Evolutionary conservation across 2,329 filamentous ascomycete genomes (phyloP).

Genomic region (Gnomoniopsis smithogilvyi): DNA sequence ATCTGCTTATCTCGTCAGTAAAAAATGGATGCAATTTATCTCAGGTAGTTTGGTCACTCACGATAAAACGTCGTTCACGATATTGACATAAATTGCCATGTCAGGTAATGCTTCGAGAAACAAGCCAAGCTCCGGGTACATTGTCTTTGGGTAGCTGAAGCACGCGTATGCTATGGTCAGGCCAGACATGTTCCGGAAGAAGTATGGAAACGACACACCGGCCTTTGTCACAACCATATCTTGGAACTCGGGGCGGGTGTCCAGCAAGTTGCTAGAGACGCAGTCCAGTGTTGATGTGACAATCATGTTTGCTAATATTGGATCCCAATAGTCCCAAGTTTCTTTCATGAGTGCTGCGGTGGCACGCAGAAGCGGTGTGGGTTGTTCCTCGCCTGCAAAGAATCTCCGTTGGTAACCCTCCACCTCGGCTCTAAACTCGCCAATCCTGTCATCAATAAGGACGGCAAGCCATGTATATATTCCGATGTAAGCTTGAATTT

Average conservation of each 20-base stretch:
- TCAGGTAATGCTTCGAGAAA: neutral
- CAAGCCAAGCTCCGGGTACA: neutral
- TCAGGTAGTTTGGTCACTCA: neutral
- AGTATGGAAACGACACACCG: neutral
- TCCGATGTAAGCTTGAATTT: neutral
- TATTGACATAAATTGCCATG: neutral
- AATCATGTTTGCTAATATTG: neutral
- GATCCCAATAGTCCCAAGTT: constrained; percentile 1
- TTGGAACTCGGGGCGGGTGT: neutral
- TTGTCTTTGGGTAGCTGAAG: neutral
- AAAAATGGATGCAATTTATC: neutral
- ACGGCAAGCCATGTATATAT: constrained; percentile 1
- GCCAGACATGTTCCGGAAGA: neutral
- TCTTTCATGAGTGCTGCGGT: neutral
- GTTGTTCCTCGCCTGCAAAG: neutral
- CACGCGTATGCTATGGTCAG: neutral
- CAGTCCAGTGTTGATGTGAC: neutral
- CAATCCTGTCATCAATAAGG: neutral
- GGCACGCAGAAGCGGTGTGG: neutral
- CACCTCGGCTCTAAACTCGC: neutral
- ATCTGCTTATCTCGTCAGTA: neutral
- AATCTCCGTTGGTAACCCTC: constrained; percentile 1
- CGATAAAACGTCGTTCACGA: constrained; percentile 1
- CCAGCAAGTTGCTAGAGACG: neutral
- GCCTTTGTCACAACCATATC: neutral